phyloP scores from a whole-genome alignment of 139 green algal species.

The Picocystis salinarum region DNA sequence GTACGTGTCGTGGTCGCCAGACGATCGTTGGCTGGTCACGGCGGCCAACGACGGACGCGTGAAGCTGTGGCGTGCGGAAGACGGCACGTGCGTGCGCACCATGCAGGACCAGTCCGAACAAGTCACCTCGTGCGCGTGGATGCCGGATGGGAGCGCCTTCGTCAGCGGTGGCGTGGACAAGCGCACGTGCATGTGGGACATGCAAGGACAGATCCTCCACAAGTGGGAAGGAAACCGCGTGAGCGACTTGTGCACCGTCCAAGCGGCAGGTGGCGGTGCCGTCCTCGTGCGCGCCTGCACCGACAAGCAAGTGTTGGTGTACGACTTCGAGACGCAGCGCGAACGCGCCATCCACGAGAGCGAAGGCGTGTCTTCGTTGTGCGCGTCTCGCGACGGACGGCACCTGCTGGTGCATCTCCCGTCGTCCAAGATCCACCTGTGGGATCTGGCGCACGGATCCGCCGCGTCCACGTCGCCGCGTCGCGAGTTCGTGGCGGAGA shows the following conservation, averaged over 20 bases:
- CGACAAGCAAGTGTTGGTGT: constrained; percentile 37
- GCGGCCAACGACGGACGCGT: constrained; percentile 29
- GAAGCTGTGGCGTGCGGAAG: constrained; percentile 37
- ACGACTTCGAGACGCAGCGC: constrained; percentile 22
- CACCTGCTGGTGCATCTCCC: constrained; percentile 32
- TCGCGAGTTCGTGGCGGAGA: neutral
- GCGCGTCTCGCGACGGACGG: constrained; percentile 26
- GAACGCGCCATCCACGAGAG: constrained; percentile 24
- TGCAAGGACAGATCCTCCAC: constrained; percentile 28
- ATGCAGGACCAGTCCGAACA: constrained; percentile 11
- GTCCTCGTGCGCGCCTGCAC: constrained; percentile 34
- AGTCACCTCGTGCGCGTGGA: constrained; percentile 50
- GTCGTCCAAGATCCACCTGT: constrained; percentile 17
- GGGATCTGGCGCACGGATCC: constrained; percentile 9
- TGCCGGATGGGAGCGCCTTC: constrained; percentile 50
- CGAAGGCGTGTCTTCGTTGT: constrained; percentile 33
- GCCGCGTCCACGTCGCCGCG: neutral
- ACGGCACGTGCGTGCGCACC: constrained; percentile 16
- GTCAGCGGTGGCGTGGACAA: constrained; percentile 51
- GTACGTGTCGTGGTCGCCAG: constrained; percentile 34
- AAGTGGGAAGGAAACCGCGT: constrained; percentile 37
- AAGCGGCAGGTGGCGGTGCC: constrained; percentile 21
- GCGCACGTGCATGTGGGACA: constrained; percentile 27
- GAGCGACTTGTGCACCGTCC: constrained; percentile 53
- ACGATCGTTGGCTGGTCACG: constrained; percentile 28